Base-by-base conservation (phyloP, 1,284 basidiomycete species). In the Mycena sp. region DNA sequence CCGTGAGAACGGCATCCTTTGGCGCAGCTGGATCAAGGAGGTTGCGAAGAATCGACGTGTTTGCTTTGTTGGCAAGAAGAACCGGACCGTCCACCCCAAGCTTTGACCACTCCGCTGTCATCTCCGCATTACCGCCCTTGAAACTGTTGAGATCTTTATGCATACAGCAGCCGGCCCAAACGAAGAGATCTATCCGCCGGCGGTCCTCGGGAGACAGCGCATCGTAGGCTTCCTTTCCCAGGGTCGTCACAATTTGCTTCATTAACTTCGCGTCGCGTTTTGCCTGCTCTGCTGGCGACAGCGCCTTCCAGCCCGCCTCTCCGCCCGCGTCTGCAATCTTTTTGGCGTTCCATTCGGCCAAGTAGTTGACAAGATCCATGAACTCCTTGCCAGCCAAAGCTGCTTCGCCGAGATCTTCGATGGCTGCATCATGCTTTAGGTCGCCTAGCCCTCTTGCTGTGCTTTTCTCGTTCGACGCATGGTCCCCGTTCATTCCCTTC, bases 111-210 rank as follows among this genome's bases (percentile, higher is more conserved):
- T 64, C 56, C 28, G 37, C 25, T 41, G 54, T 59, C 57, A 64
- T 64, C 40, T 58, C 62, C 14, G 45, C 21, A 19, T 64, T 64
- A 0, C 62, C 62, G 0, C 71, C 71, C 44, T 72, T 70, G 38
- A 69, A 67, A n/a, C 67, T 63, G 57, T 75, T 75, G 45, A 70
- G 41, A 23, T 73, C 72, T 40, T 74, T 73, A 51, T 75, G 72
- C 73, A 75, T 73, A 23, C 65, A 64, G 50, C 72, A 74, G 0
- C 72, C 72, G 10, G 58, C 58, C 69, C 70, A 73, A 6, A 71
- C 46, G 32, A 70, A 70, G 6, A 71, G 67, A 19, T 64, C 57
- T 16, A 65, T 26, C 16, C 52, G 29, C 7, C 51, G 51, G 30
- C 67, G 54, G 53, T 70, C 63, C 26, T 59, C 63, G 29, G 61